Evolutionary conservation across 1,139 yeast genomes (phyloP).

Genomic region (Debaryomycetaceae sp.): DNA sequence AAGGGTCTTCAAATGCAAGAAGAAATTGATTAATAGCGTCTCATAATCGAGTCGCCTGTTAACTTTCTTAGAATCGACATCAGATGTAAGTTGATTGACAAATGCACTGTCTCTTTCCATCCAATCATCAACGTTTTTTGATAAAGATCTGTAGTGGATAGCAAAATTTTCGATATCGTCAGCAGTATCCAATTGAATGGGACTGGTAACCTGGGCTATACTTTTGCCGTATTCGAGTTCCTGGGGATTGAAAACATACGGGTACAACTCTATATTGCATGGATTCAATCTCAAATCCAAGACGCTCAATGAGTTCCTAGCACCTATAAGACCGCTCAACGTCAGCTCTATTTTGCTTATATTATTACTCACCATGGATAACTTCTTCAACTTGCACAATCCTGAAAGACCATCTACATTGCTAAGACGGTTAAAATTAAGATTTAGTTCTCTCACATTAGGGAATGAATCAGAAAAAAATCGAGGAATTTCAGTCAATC

Average conservation of each 20-base stretch:
- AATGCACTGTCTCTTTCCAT: conserved; percentile 31
- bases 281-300: conserved; percentile 54
- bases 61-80: conserved; percentile 17
- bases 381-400: conserved; percentile 32
- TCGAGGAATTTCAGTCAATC: conserved; percentile 32
- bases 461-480: conserved; percentile 40
- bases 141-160: conserved; percentile 38
- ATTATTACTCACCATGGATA: conserved; percentile 47
- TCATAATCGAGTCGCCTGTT: conserved; percentile 36
- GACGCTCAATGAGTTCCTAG: conserved; percentile 31
- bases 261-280: conserved; percentile 46
- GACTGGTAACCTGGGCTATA: conserved; percentile 12
- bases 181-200: conserved; percentile 39
- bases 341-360: conserved; percentile 31
- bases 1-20: conserved; percentile 30
- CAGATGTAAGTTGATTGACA: conserved; percentile 21
- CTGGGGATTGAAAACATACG: conserved; percentile 50
- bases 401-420: conserved; percentile 26
- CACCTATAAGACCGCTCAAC: conserved; percentile 28
- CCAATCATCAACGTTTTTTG: conserved; percentile 35
- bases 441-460: conserved; percentile 44
- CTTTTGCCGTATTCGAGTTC: conserved; percentile 22
- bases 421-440: conserved; percentile 46
- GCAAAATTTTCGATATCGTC: conserved; percentile 48
- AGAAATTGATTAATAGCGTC: conserved; percentile 33